phyloP scores from a whole-genome alignment of 805 yeast species.

The Cyberlindnera americana region DNA sequence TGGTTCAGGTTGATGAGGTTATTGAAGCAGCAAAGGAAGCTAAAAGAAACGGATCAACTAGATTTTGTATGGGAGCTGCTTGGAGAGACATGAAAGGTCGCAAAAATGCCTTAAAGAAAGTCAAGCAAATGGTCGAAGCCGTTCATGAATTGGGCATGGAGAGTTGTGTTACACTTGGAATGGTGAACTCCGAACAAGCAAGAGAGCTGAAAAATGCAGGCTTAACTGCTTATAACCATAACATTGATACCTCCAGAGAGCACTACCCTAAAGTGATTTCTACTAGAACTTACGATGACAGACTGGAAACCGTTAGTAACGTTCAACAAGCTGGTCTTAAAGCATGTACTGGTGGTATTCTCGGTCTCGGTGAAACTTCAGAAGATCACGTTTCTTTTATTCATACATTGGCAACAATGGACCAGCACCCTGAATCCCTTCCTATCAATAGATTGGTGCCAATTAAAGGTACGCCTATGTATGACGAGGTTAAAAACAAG shows the following conservation, averaged over 20 bases:
- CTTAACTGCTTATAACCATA: constrained; percentile 78
- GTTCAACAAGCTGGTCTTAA: constrained; percentile 61
- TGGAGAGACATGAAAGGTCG: constrained; percentile 86
- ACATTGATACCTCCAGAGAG: constrained; percentile 75
- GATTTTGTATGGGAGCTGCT: constrained; percentile 85
- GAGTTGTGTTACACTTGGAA: constrained; percentile 77
- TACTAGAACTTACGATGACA: constrained; percentile 68
- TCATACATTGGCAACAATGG: constrained; percentile 63
- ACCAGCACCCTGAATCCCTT: constrained; percentile 72
- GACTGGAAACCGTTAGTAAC: constrained; percentile 60
- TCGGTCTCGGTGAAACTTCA: constrained; percentile 72
- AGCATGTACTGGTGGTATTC: constrained; percentile 77
- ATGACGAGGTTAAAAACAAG: constrained; percentile 44
- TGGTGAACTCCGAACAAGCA: constrained; percentile 68
- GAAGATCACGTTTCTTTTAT: constrained; percentile 70
- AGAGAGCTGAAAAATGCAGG: constrained; percentile 60
- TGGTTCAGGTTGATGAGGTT: constrained; percentile 60
- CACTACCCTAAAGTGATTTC: constrained; percentile 71
- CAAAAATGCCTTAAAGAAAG: constrained; percentile 59
- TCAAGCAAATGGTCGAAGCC: constrained; percentile 59
- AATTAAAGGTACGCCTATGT: constrained; percentile 75
- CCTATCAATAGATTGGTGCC: constrained; percentile 82
- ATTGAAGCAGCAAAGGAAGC: constrained; percentile 61
- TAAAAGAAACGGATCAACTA: constrained; percentile 64
- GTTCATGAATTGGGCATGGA: constrained; percentile 69